Evolutionary conservation across 108 stramenopile genomes (phyloP), one percentile per base, ranked within the genome.

Genomic region (Seminavis robusta): DNA sequence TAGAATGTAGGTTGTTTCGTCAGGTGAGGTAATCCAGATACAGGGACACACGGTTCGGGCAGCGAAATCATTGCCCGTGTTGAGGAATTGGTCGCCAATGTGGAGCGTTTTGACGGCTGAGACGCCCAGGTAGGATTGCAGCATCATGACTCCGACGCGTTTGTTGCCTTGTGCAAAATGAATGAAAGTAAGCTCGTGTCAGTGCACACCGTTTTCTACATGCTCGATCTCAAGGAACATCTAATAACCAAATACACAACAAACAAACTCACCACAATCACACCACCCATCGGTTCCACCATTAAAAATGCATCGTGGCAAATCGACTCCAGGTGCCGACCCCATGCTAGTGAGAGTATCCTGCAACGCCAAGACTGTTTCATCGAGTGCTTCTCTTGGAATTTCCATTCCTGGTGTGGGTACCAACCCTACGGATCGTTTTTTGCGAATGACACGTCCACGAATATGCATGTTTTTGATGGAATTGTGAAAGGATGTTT

Each of bases 231-330:
- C n/a, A n/a, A n/a, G n/a, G n/a, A n/a, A n/a, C n/a, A n/a, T n/a
- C n/a, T n/a, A n/a, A n/a, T n/a, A n/a, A n/a, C n/a, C n/a, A n/a
- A n/a, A n/a, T n/a, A n/a, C n/a, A n/a, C n/a, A n/a, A n/a, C n/a
- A n/a, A n/a, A n/a, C n/a, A n/a, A n/a, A n/a, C n/a, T n/a, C n/a
- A n/a, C n/a, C 96, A 19, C 87, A 82, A 63, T 97, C 96, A 1
- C 95, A 88, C 92, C 92, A 97, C 15, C 69, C 88, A 67, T 97
- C 96, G 1, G 77, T 42, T 0, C 96, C 96, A 26, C 96, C 96
- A 60, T 97, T 97, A 52, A 95, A 95, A 3, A 91, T 94, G 64
- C 94, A 95, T 52, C 83, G 94, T 8, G 94, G 96, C 21, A 95
- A 40, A 16, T 27, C 53, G 0, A 68, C 32, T 13, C 61, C 78